Percentiles rank a stretch among this genome's conserved stretches.
These are phyloP conservation scores for Marasmius oreades DNA, from an alignment of 1,284 basidiomycete species.

Conservation along the genomic window DNA sequence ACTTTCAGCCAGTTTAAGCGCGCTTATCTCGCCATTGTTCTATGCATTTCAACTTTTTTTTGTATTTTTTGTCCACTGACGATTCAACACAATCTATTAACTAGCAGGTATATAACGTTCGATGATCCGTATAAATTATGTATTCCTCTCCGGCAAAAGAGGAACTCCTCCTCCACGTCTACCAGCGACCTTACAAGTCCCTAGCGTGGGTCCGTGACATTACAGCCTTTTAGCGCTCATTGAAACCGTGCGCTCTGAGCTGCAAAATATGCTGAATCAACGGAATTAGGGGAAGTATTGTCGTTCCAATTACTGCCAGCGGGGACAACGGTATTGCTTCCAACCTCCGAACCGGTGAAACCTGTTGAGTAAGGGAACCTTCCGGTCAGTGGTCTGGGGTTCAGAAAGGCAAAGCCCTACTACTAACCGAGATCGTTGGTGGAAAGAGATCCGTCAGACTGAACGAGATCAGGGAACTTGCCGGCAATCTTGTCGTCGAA, in stretches of 20 bases:
- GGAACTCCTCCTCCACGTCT: too few relatives aligned
- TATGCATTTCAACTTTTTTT: too few relatives aligned
- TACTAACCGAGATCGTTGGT: conserved; percentile 9
- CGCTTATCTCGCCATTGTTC: too few relatives aligned
- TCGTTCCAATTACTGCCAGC: conserved; percentile 17
- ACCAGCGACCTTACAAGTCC: too few relatives aligned
- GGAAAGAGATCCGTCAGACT: conserved; percentile 15
- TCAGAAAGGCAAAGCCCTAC: neutral
- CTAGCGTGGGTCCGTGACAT: too few relatives aligned
- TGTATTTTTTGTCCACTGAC: too few relatives aligned
- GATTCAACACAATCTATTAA: too few relatives aligned
- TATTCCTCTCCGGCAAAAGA: too few relatives aligned
- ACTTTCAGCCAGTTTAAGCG: too few relatives aligned
- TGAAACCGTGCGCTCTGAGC: neutral
- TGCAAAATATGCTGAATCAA: conserved; percentile 1
- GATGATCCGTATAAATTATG: too few relatives aligned
- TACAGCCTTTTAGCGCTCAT: too few relatives aligned
- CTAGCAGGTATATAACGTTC: too few relatives aligned
- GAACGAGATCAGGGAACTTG: conserved; percentile 17
- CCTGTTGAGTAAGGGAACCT: neutral
- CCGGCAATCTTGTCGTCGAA: conserved; percentile 18
- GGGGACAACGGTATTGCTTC: conserved; percentile 15
- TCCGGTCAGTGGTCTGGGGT: neutral
- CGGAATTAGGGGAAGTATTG: conserved; percentile 9
- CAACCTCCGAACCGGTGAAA: conserved; percentile 17